Percentiles rank a stretch among this genome's conserved stretches.
These are phyloP conservation scores for Eutrema heterophyllum DNA, from an alignment of 345 rosid species.

Conservation along the genomic window DNA sequence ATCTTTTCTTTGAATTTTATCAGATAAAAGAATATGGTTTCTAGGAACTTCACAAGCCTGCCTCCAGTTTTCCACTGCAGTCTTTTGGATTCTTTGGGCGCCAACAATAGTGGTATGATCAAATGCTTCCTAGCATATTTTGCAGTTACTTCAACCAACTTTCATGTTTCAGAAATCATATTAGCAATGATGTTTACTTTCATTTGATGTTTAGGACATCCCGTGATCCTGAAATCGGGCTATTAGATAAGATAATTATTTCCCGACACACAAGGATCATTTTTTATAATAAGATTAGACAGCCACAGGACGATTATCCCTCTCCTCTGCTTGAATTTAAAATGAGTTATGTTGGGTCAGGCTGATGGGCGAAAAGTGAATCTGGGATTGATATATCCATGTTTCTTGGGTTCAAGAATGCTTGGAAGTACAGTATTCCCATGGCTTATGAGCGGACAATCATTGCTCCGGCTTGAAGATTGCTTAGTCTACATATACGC, in stretches of 20 bases:
- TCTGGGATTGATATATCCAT: slow-evolving; percentile 80
- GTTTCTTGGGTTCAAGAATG: slow-evolving; percentile 89
- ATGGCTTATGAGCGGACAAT: slow-evolving; percentile 66
- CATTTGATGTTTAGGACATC: not conserved
- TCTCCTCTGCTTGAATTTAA: not conserved
- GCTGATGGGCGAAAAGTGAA: slow-evolving; percentile 94
- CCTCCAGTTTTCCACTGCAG: slow-evolving; percentile 71
- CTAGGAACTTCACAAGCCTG: slow-evolving; percentile 76
- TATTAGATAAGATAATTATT: not conserved
- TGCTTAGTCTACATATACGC: slow-evolving; percentile 60
- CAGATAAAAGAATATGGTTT: slow-evolving; percentile 86
- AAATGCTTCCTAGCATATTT: not conserved
- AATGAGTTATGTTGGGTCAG: slow-evolving; percentile 32
- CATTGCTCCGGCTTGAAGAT: slow-evolving; percentile 70
- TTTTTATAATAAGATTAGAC: not conserved
- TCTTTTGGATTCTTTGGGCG: slow-evolving; percentile 96
- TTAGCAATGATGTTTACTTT: not conserved
- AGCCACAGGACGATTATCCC: not conserved
- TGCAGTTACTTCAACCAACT: not conserved
- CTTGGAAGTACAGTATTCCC: slow-evolving; percentile 86
- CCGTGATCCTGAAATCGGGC: not conserved
- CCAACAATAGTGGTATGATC: slow-evolving; percentile 83
- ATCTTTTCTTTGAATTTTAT: not conserved
- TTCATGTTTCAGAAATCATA: not conserved
- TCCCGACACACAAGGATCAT: not conserved